Evolutionary conservation across 2,329 filamentous ascomycete genomes (phyloP), one percentile per base, ranked within the genome.

Genomic region (Neoarthrinium moseri): DNA sequence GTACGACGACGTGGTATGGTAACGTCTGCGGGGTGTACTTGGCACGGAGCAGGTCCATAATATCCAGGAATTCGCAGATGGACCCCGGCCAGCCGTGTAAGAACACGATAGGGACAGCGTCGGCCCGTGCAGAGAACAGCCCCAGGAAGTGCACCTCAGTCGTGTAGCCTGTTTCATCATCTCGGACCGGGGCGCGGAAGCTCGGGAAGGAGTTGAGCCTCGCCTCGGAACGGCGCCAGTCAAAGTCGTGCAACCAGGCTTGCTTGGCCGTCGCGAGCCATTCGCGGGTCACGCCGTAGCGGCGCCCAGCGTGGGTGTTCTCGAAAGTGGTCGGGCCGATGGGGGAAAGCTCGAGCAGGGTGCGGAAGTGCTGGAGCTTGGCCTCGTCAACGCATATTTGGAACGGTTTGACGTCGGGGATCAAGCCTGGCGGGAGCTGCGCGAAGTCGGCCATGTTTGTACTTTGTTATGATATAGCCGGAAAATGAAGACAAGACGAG

Each of bases 1-100:
- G 80, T 0, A 76, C 72, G 27, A 83, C 69, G 34, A 83, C 59
- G 51, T 83, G 78, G 54, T 78, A 83, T 0, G 80, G 79, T 13
- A 83, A 61, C 1, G 63, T 66, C 1, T 72, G 62, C 0, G 76
- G 67, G 0, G 69, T 69, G 55, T 81, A 81, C 43, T 73, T 73
- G 3, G 65, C 55, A 21, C 58, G 58, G 2, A 83, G 58, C 4
- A 75, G 33, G 2, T 69, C 56, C 43, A 84, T 56, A 6, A 80
- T 63, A 2, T 70, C 71, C 3, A 83, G 54, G 52, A 83, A 83
- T 50, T 84, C 81, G 1, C 77, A 56, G 48, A 81, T 77, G 1
- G 66, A 71, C 49, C 67, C 63, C 2, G 78, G 78, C 77, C 77
- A 82, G 36, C 79, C 80, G 50, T 82, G 78, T n/a, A 77, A 56